Base-by-base conservation (phyloP, 306 rosid species). In the Vachellia pachyceras region DNA sequence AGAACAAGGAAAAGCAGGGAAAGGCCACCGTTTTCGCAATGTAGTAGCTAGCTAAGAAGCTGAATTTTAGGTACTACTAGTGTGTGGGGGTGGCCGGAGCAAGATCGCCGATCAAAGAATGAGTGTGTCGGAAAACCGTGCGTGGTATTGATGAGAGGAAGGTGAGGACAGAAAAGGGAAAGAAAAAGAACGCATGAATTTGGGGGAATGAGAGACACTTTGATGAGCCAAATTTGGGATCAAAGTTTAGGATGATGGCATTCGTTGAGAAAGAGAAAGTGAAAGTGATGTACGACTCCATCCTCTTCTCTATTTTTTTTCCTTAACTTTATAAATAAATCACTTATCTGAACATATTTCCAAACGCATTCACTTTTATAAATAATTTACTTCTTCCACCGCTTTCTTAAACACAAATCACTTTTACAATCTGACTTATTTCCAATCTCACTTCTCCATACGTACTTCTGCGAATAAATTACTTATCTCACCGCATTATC, bases 181-280 rank as follows among this genome's bases (percentile, higher is more conserved):
- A 37, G 42, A 75, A 63, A 83, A 67, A 22, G 42, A 72, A 63
- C 79, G 58, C 61, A 80, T 33, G 81, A 45, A 70, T 71, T 57
- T 83, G 40, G 69, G 25, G 76, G 79, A 7, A 29, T n/a, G 61
- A 54, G 29, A 22, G 63, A 40, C 2, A 39, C 61, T 71, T 75
- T 85, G 82, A 85, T 75, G 71, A 82, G 77, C 84, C 76, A 70
- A 82, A 85, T 79, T 85, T 79, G 84, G 84, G 84, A 82, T 69
- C 79, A 75, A 14, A 50, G 68, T 69, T 50, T 45, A 70, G 44
- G 61, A 73, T 81, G 52, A 72, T 81, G 77, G 75, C n/a, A n/a
- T n/a, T n/a, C 8, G 6, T 45, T 57, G 82, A 83, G 71, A 77
- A 3, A 8, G 9, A 37, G 7, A 8, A 29, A 2, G 4, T 66